Percentiles rank a stretch among this genome's conserved stretches.
phyloP scores from a whole-genome alignment of 2,329 filamentous ascomycete species.

The Diplocarpon mali region DNA sequence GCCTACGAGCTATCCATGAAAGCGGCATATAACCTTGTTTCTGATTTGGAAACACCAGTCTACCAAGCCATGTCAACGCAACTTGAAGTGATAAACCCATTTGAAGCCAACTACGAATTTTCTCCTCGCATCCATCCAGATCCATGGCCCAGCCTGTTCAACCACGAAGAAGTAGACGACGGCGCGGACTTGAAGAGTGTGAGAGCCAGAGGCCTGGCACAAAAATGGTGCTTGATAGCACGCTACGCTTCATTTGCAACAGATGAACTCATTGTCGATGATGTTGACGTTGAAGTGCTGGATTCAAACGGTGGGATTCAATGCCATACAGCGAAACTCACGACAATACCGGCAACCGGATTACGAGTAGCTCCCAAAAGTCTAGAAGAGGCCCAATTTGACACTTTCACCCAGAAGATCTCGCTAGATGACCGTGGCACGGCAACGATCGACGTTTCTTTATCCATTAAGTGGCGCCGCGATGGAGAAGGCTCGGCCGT shows the following conservation, averaged over 20 bases:
- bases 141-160: conserved; percentile 82
- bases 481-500: conserved; percentile 24
- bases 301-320: conserved; percentile 50
- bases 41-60: conserved; percentile 72
- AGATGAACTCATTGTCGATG: conserved; percentile 48
- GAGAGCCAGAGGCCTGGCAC: conserved; percentile 52
- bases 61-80: conserved; percentile 60
- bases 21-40: conserved; percentile 65
- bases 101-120: conserved; percentile 87
- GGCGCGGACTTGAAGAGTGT: conserved; percentile 23
- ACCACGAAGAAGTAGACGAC: conserved; percentile 32
- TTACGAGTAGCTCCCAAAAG: conserved; percentile 50
- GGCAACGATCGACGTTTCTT: conserved; percentile 60
- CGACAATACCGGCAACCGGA: conserved; percentile 31
- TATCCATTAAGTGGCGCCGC: conserved; percentile 71
- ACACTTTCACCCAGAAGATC: conserved; percentile 62
- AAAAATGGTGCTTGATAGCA: conserved; percentile 71
- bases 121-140: conserved; percentile 66
- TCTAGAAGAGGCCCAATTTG: conserved; percentile 62
- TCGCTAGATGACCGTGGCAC: conserved; percentile 74
- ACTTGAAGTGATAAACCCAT: conserved; percentile 67
- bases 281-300: conserved; percentile 52
- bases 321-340: conserved; percentile 38
- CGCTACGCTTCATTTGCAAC: conserved; percentile 66
- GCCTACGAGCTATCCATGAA: conserved; percentile 61